These are phyloP conservation scores for Pseudogymnoascus sp. DNA, from an alignment of 2,329 filamentous ascomycete genomes.

Conservation along the genomic window DNA sequence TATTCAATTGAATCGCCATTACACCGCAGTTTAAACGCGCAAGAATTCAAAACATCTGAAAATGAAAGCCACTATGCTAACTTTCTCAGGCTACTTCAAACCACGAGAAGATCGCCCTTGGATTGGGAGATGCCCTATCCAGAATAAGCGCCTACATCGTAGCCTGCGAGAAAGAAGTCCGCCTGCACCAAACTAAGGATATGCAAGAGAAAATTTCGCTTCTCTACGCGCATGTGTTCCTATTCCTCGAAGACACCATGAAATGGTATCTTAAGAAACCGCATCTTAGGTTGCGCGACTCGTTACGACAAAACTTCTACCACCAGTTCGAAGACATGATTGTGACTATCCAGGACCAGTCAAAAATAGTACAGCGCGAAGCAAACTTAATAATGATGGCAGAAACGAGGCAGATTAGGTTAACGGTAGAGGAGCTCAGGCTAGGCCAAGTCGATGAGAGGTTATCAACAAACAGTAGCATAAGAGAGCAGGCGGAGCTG, in stretches of 20 bases:
- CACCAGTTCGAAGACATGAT: constrained; percentile 18
- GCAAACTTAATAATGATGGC: neutral
- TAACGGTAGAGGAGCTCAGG: neutral
- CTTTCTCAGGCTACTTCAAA: constrained; percentile 14
- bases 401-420: neutral
- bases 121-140: constrained; percentile 15
- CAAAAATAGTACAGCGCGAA: constrained; percentile 8
- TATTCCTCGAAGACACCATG: constrained; percentile 20
- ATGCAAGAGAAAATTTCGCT: constrained; percentile 16
- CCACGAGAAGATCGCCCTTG: constrained; percentile 19
- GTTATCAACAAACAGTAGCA: neutral
- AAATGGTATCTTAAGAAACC: constrained; percentile 19
- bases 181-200: constrained; percentile 16
- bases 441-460: neutral
- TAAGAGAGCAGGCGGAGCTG: neutral
- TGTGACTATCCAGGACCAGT: constrained; percentile 15
- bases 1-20: neutral
- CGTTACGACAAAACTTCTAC: constrained; percentile 18
- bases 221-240: constrained; percentile 21
- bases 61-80: neutral
- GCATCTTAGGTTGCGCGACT: constrained; percentile 13
- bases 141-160: constrained; percentile 19
- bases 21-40: neutral
- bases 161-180: constrained; percentile 15
- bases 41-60: neutral